Evolutionary conservation across 306 rosid genomes (phyloP).

Genomic region (Cucumis sativus): Cucumber_9930_V3 NC_026657.2:40121501-40122000

Average conservation of each 20-base stretch:
- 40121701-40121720: conserved; percentile 74
- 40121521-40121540: conserved; percentile 53
- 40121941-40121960: conserved; percentile 66
- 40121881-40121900: conserved; percentile 84
- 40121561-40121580: conserved; percentile 65
- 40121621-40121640: conserved; percentile 19
- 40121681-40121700: conserved; percentile 36
- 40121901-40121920: conserved; percentile 63
- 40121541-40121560: conserved; percentile 74
- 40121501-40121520: neutral
- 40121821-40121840: conserved; percentile 60
- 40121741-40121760: conserved; percentile 67
- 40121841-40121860: conserved; percentile 90
- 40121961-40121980: conserved; percentile 68
- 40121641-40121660: conserved; percentile 36
- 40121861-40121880: conserved; percentile 73
- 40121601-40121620: conserved; percentile 17
- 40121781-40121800: conserved; percentile 77
- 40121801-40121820: conserved; percentile 82
- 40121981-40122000: conserved; percentile 89
- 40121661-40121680: conserved; percentile 16
- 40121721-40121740: conserved; percentile 83
- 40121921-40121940: conserved; percentile 57
- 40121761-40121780: conserved; percentile 82
- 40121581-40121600: conserved; percentile 53